phyloP scores from a whole-genome alignment of 2,329 filamentous ascomycete genomes.

The Rosellinia necatrix region DNA sequence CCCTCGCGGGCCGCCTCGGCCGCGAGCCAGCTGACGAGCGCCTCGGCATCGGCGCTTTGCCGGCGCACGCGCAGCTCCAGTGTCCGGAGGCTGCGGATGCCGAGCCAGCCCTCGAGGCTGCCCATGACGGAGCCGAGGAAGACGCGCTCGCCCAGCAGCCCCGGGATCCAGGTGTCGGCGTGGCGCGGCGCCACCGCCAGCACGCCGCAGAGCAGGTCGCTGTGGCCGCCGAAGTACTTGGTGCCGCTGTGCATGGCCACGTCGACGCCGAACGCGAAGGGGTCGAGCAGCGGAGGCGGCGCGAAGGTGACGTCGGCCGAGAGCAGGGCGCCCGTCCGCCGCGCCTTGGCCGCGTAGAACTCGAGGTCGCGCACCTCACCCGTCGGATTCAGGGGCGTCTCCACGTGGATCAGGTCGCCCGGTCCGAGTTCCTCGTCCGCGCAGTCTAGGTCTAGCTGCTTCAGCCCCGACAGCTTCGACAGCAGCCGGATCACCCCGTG shows the following conservation, averaged over 20 bases:
- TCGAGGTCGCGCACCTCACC: conserved; percentile 78
- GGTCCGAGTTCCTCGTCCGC: conserved; percentile 66
- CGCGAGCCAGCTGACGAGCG: conserved; percentile 74
- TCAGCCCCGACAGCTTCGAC: conserved; percentile 73
- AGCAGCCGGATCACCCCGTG: conserved; percentile 81
- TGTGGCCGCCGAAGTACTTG: conserved; percentile 96
- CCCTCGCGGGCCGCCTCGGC: conserved; percentile 36
- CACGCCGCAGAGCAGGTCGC: conserved; percentile 88
- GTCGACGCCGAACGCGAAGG: conserved; percentile 81
- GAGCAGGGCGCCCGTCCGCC: conserved; percentile 72
- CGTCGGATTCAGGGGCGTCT: conserved; percentile 91
- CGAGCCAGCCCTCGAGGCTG: conserved; percentile 89
- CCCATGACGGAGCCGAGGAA: conserved; percentile 85
- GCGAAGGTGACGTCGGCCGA: conserved; percentile 92
- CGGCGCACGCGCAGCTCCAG: conserved; percentile 79
- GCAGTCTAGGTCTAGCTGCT: conserved; percentile 73
- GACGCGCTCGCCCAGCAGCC: conserved; percentile 71
- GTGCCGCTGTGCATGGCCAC: conserved; percentile 90
- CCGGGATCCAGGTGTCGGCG: conserved; percentile 60
- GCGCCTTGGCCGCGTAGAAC: conserved; percentile 73
- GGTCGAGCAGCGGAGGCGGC: conserved; percentile 86
- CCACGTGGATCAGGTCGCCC: conserved; percentile 87
- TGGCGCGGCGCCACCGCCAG: conserved; percentile 65
- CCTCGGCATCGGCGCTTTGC: conserved; percentile 73
- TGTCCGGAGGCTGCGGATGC: conserved; percentile 82